Evolutionary conservation across 2,329 filamentous ascomycete genomes (phyloP), one percentile per base, ranked within the genome.

Genomic region (Penicillium olsonii): DNA sequence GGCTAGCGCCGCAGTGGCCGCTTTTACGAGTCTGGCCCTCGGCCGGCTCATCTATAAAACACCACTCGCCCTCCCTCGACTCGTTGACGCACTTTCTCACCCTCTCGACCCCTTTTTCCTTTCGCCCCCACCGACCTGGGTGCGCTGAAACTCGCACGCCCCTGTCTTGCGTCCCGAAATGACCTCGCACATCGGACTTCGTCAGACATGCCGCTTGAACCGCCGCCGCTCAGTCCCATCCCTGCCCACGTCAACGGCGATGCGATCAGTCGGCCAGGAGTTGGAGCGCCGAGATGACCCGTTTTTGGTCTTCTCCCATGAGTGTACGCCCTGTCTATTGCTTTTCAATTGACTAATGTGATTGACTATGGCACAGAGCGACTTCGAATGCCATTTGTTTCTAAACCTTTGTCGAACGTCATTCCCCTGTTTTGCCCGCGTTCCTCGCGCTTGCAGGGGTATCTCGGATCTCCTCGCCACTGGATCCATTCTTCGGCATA

Each of bases 191-290:
- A 27, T 40, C n/a, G 14, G 27, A 52, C 52, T 50, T 50, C 40
- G 17, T 34, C 45, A 26, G 45, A 52, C 44, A 52, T 54, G 35
- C 22, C 38, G 43, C 24, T 51, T 29, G 20, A 45, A 10, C 39
- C 39, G 48, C 44, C 45, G 19, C 26, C 45, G 31, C 42, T 43
- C 9, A 52, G 39, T 8, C 15, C 38, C 9, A 44, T 45, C 42
- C 45, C 45, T 15, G 50, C 41, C 37, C n/a, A 31, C 42, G 15
- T 52, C 44, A 31, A 27, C 37, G 48, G 22, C 33, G 26, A 47
- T 27, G 34, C 33, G 34, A 11, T 27, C 37, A 29, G 22, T 50
- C 34, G 17, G 27, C 29, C 24, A 24, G 34, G 37, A 48, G 41
- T 35, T 42, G 42, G 45, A 45, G 34, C n/a, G 26, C 22, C 22